Evolutionary conservation across 352 stramenopile genomes (phyloP).

Genomic region (Globisporangium okanoganense): DNA sequence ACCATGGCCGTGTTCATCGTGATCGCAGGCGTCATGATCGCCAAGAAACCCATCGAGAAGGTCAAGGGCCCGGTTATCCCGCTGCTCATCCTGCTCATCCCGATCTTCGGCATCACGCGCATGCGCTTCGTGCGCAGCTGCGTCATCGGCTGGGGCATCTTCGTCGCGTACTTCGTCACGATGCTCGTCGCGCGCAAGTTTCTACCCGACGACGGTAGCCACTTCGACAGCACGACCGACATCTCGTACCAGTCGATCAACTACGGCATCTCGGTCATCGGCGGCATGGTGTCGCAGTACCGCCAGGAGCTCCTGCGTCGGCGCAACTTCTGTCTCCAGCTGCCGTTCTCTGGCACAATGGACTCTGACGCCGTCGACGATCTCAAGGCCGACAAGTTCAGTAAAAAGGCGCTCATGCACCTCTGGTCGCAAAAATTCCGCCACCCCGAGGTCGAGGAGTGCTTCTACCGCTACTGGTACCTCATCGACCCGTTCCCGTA

Average conservation of each 20-base stretch:
- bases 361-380: conserved; percentile 55
- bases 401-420: conserved; percentile 64
- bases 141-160: conserved; percentile 64
- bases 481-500: conserved; percentile 84
- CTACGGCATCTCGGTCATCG: conserved; percentile 76
- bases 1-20: conserved; percentile 56
- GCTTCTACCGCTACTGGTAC: conserved; percentile 83
- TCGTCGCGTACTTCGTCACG: conserved; percentile 61
- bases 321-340: conserved; percentile 72
- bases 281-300: conserved; percentile 84
- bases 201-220: conserved; percentile 23
- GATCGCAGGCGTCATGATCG: conserved; percentile 63
- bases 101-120: conserved; percentile 80
- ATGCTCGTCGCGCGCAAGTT: conserved; percentile 45
- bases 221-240: conserved; percentile 66
- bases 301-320: conserved; percentile 69
- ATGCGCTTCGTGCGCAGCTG: conserved; percentile 80
- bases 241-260: conserved; percentile 84
- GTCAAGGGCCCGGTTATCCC: conserved; percentile 62
- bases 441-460: conserved; percentile 70
- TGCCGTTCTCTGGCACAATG: conserved; percentile 71
- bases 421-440: conserved; percentile 65
- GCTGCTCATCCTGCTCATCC: conserved; percentile 77
- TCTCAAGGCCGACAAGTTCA: conserved; percentile 71
- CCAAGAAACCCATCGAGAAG: conserved; percentile 76